Conservation (phyloP, 169 alveolate genomes). For the Eimeria mitis region DNA sequence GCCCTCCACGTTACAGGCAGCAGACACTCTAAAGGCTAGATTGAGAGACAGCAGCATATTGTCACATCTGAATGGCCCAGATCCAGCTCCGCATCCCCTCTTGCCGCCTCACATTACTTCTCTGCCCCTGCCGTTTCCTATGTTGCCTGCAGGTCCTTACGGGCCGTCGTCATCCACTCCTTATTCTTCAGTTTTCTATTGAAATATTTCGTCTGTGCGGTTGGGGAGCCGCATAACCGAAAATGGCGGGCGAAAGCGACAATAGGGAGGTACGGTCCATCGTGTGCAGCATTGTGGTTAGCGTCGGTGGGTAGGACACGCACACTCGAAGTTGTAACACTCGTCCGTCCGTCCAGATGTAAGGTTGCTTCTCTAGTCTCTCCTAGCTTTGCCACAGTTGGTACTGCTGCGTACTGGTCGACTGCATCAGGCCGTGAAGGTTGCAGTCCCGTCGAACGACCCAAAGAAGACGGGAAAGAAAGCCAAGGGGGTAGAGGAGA, state of each 20-base stretch:
- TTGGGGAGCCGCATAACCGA: not conserved
- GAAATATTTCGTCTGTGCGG: not conserved
- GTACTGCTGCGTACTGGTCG: not conserved
- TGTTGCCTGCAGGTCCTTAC: not conserved
- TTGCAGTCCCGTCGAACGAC: slow-evolving; percentile 58
- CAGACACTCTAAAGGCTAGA: not conserved
- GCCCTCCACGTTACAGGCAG: not conserved
- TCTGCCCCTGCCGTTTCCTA: not conserved
- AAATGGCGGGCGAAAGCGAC: slow-evolving; percentile 64
- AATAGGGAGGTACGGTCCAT: slow-evolving; percentile 14
- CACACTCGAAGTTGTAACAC: not conserved
- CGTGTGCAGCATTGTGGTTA: not conserved
- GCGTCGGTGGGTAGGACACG: not conserved
- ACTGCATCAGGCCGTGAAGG: slow-evolving; percentile 46
- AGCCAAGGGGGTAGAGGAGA: slow-evolving; percentile 36
- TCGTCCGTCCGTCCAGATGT: not conserved
- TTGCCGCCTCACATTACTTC: not conserved
- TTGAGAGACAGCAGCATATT: not conserved
- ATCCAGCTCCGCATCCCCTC: not conserved
- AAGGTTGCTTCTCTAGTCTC: not conserved
- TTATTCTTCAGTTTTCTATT: not conserved
- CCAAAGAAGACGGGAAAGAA: slow-evolving; percentile 48
- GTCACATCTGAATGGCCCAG: not conserved
- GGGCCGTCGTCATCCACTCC: not conserved
- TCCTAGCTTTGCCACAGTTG: not conserved